Percentiles rank a stretch among this genome's conserved stretches.
These are phyloP conservation scores for Salvia rosmarinus DNA, from an alignment of 257 asterid species.

Conservation along the genomic window DNA sequence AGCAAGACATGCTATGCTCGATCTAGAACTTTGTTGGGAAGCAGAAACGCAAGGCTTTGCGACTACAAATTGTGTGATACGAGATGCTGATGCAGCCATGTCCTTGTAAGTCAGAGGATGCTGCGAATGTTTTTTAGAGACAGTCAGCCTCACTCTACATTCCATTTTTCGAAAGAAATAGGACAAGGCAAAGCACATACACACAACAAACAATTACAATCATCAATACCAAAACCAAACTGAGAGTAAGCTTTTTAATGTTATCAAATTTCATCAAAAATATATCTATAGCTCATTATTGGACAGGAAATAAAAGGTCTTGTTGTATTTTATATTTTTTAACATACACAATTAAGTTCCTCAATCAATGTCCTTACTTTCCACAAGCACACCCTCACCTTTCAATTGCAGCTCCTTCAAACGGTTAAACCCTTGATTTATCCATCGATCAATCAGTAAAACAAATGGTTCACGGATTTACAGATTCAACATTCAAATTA, in stretches of 20 bases:
- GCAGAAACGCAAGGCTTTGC: slow-evolving; percentile 48
- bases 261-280: slow-evolving; percentile 5
- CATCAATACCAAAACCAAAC: not conserved
- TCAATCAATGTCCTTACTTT: not conserved
- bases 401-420: slow-evolving; percentile 25
- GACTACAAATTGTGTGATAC: slow-evolving; percentile 46
- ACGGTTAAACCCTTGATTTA: not conserved
- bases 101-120: slow-evolving; percentile 32
- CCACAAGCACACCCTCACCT: not conserved
- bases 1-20: slow-evolving; percentile 54
- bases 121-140: slow-evolving; percentile 34
- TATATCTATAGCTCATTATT: not conserved
- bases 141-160: not conserved
- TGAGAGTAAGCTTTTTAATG: not conserved
- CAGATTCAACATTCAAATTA: slow-evolving; percentile 10
- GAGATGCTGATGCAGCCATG: slow-evolving; percentile 70
- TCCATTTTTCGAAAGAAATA: not conserved
- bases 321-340: not conserved
- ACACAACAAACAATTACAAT: not conserved
- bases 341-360: not conserved
- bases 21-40: slow-evolving; percentile 43
- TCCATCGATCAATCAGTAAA: not conserved
- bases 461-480: not conserved
- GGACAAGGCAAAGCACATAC: slow-evolving; percentile 1
- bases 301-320: not conserved